Evolutionary conservation across 148 eudicot species (phyloP).

Genomic region (Camellia japonica): DNA sequence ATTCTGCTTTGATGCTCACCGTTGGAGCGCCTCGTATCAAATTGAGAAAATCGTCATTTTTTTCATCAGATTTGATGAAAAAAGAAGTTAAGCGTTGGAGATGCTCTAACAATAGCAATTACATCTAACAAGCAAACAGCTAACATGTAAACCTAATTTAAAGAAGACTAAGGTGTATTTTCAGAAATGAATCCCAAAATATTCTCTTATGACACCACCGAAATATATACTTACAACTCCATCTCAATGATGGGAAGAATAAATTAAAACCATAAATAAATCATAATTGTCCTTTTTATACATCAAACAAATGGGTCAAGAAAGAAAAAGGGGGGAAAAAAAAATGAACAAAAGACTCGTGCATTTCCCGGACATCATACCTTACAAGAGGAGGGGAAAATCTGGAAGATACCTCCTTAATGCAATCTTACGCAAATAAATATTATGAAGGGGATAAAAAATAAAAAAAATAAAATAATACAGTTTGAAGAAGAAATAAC

Average conservation of each 20-base stretch:
- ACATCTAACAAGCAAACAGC: background rate
- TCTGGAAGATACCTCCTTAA: too few species aligned
- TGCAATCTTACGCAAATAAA: too few species aligned
- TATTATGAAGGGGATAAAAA: background rate
- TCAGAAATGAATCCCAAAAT: background rate
- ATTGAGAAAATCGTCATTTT: too few species aligned
- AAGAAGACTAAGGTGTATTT: background rate
- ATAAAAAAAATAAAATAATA: background rate
- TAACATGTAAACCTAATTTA: too few species aligned
- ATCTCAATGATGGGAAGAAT: background rate
- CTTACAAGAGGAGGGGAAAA: background rate
- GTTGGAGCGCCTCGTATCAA: too few species aligned
- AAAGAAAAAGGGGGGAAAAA: background rate
- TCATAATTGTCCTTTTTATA: background rate
- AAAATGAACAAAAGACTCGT: background rate
- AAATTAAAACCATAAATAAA: background rate
- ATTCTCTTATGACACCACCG: background rate
- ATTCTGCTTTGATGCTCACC: too few species aligned
- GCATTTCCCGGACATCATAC: background rate
- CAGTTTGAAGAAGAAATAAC: background rate
- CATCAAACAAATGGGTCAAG: background rate
- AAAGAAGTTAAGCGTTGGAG: too few species aligned
- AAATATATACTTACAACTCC: background rate
- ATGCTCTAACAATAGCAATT: too few species aligned
- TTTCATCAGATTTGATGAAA: too few species aligned